Conservation (phyloP, 1,284 basidiomycete genomes). For the Cutaneotrichosporon sp. region DNA sequence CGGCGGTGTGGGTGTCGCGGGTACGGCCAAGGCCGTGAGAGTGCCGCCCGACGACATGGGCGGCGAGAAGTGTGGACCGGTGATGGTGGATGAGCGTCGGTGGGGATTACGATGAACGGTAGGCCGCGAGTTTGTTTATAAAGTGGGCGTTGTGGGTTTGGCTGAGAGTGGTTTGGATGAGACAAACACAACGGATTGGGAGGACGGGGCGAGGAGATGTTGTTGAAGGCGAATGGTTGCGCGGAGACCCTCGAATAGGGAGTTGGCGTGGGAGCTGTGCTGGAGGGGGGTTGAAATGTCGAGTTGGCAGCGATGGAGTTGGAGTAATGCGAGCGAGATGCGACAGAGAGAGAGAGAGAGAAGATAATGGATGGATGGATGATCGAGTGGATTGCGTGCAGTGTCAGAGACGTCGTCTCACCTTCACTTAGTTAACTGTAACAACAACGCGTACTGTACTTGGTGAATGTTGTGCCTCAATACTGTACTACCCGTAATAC, state of each 20-base stretch:
- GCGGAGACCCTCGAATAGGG: neutral
- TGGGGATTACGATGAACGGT: neutral
- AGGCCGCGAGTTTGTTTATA: neutral
- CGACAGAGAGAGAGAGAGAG: neutral
- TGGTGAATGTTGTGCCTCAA: too few species aligned
- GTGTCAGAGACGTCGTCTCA: neutral
- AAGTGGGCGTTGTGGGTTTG: neutral
- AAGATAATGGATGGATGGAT: neutral
- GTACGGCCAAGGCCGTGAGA: neutral
- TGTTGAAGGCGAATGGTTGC: neutral
- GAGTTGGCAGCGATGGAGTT: neutral
- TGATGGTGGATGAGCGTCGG: neutral
- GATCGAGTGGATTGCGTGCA: neutral
- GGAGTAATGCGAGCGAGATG: neutral
- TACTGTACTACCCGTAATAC: too few species aligned
- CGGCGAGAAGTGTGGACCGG: neutral
- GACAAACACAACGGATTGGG: neutral
- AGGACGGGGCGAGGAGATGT: neutral
- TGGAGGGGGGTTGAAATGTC: neutral
- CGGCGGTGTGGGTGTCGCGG: slow-evolving; percentile 1
- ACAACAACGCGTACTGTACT: too few species aligned
- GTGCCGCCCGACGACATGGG: slow-evolving; percentile 14
- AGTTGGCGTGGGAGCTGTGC: neutral
- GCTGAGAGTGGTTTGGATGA: neutral
- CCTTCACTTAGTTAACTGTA: too few species aligned